Percentiles rank a stretch among this genome's conserved stretches.
These are phyloP conservation scores for Cymbidium sinense DNA, from an alignment of 106 monocot species.

Conservation along the genomic window DNA sequence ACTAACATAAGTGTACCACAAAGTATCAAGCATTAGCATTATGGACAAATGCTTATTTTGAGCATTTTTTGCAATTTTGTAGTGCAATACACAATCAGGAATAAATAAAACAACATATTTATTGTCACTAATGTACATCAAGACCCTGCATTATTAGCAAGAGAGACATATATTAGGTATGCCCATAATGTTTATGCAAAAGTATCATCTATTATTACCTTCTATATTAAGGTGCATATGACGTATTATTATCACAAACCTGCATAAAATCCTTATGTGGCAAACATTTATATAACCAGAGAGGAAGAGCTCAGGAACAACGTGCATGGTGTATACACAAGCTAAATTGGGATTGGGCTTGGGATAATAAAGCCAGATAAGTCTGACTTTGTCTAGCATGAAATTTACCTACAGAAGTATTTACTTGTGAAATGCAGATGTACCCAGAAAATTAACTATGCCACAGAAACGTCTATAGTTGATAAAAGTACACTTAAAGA, in stretches of 20 bases:
- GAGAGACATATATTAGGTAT: no score
- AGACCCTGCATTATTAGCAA: no score
- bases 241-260: background rate
- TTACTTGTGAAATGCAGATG: no score
- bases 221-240: background rate
- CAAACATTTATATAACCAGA: background rate
- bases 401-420: background rate
- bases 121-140: background rate
- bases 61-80: background rate
- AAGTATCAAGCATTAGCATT: background rate
- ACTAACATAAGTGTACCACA: background rate
- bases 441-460: no score
- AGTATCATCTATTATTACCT: background rate
- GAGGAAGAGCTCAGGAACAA: background rate
- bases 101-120: background rate
- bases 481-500: no score
- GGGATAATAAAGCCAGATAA: background rate
- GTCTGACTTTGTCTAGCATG: background rate
- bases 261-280: background rate
- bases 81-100: background rate
- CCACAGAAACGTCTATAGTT: no score
- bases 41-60: background rate
- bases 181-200: background rate
- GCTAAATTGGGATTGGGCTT: background rate
- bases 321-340: background rate